phyloP scores from a whole-genome alignment of 2,329 filamentous ascomycete genomes.

The Beauveria bassiana region DNA sequence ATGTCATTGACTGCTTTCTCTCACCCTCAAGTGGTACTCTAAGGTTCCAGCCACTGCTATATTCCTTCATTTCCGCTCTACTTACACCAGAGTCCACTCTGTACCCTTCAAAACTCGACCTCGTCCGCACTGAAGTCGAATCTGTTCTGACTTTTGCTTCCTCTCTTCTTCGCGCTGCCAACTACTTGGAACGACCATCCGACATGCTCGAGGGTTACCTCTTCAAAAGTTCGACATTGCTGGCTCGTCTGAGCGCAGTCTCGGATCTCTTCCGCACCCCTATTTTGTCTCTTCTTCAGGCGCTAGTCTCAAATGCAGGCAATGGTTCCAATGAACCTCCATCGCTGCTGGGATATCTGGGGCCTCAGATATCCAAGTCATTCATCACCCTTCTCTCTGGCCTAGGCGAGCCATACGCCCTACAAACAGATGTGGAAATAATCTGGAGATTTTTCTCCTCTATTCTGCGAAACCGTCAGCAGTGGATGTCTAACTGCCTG shows the following conservation, averaged over 20 bases:
- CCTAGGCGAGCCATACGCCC: slow-evolving; percentile 66
- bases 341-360: slow-evolving; percentile 88
- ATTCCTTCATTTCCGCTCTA: slow-evolving; percentile 48
- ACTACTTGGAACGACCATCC: slow-evolving; percentile 53
- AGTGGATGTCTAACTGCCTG: slow-evolving; percentile 92
- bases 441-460: slow-evolving; percentile 84
- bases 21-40: slow-evolving; percentile 61
- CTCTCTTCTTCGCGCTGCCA: slow-evolving; percentile 62
- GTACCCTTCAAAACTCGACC: slow-evolving; percentile 45
- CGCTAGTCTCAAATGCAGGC: slow-evolving; percentile 63
- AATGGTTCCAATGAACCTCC: slow-evolving; percentile 66
- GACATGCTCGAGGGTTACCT: slow-evolving; percentile 67
- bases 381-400: slow-evolving; percentile 73
- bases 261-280: slow-evolving; percentile 58
- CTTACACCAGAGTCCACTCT: slow-evolving; percentile 52
- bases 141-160: slow-evolving; percentile 60
- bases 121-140: slow-evolving; percentile 55
- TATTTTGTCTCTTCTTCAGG: slow-evolving; percentile 62
- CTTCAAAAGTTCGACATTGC: slow-evolving; percentile 69
- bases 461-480: slow-evolving; percentile 81
- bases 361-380: slow-evolving; percentile 71
- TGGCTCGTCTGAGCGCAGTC: slow-evolving; percentile 68
- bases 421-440: slow-evolving; percentile 54
- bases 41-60: slow-evolving; percentile 69
- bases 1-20: slow-evolving; percentile 70